Base-by-base conservation (phyloP, 768 basidiomycete species). In the Rhodocollybia butyracea region DNA sequence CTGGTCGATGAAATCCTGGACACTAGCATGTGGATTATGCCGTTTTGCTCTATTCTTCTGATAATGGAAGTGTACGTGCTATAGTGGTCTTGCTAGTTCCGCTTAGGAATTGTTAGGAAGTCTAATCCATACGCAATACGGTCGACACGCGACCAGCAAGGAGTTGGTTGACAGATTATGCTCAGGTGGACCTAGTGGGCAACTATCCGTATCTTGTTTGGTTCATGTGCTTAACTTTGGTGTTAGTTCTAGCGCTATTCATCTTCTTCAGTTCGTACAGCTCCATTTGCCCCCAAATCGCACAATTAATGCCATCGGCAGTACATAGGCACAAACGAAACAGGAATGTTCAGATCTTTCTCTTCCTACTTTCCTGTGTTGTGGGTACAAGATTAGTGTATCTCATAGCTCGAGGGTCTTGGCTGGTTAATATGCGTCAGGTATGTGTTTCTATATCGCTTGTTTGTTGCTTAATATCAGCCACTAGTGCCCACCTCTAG, bases 61-160 rank as follows among this genome's bases (percentile, higher is more conserved):
- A 72, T 91, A 74, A 91, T 94, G 89, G 86, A 91, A 64, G 88
- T 93, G 91, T 94, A 65, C 63, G 89, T 29, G 53, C 29, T 15
- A 3, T n/a, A 11, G 8, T 22, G n/a, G 30, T 4, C 17, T 30
- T n/a, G 31, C 46, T 31, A 39, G 50, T 32, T 54, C 46, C 32
- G 31, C 13, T 53, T 40, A 46, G 55, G 46, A 29, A 50, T 51
- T 19, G 51, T 50, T 19, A 42, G 19, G 29, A 52, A 94, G 91
- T 55, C 73, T 93, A 41, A 81, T 91, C 42, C 89, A 89, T 63
- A 82, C 81, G 47, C 91, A 94, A 68, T 94, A 93, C 58, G 84
- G 82, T 36, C 79, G 83, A 66, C 68, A 74, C n/a, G 75, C 83
- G 1, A 71, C 79, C 17, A 64, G 83, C 31, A 60, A 70, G 45